Evolutionary conservation across 768 basidiomycete genomes (phyloP).

Genomic region (Tubosaeta sp.): DNA sequence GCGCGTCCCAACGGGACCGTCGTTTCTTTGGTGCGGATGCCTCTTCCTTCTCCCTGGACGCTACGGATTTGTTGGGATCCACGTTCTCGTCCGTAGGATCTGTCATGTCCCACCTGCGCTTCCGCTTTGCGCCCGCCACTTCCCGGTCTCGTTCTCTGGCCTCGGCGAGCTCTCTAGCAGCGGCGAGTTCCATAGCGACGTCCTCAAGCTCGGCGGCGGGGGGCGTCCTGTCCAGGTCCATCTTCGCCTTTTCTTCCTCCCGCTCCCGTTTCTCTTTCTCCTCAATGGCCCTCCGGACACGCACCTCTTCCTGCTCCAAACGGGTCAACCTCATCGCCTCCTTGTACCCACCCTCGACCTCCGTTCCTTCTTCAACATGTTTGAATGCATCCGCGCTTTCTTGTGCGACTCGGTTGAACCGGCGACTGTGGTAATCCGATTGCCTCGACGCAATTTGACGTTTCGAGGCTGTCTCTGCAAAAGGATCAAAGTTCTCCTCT

Average conservation of each 20-base stretch:
- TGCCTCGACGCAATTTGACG: slow-evolving; percentile 93
- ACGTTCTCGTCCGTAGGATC: slow-evolving; percentile 62
- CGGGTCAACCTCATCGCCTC: slow-evolving; percentile 91
- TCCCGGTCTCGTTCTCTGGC: slow-evolving; percentile 37
- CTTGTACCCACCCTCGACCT: slow-evolving; percentile 85
- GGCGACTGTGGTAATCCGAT: slow-evolving; percentile 90
- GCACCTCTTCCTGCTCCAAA: slow-evolving; percentile 89
- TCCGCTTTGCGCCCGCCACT: slow-evolving; percentile 57
- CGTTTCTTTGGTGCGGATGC: slow-evolving; percentile 82
- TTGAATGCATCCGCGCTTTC: slow-evolving; percentile 79
- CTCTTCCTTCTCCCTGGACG: slow-evolving; percentile 77
- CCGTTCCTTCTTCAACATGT: slow-evolving; percentile 59
- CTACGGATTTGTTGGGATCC: slow-evolving; percentile 56
- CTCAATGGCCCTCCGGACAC: slow-evolving; percentile 80
- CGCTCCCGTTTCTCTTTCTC: slow-evolving; percentile 79
- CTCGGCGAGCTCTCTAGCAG: slow-evolving; percentile 35
- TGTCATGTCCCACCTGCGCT: slow-evolving; percentile 75
- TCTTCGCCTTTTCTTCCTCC: slow-evolving; percentile 69
- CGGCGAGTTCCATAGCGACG: slow-evolving; percentile 64
- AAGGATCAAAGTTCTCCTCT: slow-evolving; percentile 88
- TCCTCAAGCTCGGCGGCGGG: slow-evolving; percentile 76
- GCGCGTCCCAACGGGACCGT: slow-evolving; percentile 94
- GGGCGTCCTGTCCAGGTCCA: slow-evolving; percentile 90
- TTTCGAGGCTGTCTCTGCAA: slow-evolving; percentile 87
- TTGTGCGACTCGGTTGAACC: slow-evolving; percentile 80